Base-by-base conservation (phyloP, 257 asterid species). In the Petunia secreta region DNA sequence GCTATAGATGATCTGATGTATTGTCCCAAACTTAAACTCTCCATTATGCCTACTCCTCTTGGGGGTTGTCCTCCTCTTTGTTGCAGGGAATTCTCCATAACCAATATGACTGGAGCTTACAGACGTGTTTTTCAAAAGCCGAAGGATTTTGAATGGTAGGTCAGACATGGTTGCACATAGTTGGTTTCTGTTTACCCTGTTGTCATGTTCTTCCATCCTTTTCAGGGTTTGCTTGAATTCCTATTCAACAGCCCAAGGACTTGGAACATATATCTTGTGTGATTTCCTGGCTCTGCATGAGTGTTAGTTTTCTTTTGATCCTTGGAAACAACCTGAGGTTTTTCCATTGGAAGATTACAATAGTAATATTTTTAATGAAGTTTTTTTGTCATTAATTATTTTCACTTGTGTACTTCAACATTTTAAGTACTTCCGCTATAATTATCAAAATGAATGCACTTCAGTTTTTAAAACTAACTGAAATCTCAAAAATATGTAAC, bases 91-190 rank as follows among this genome's bases (percentile, higher is more conserved):
- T 95, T 95, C 80, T 95, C 99, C 58, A 88, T 93, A 71, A 88
- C 92, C 84, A 89, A 85, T 87, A 85, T 95, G 91, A 92, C 98
- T 15, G 99, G 99, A 66, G 96, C 92, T 80, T 95, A 93, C 68
- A 91, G 99, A 80, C 91, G 91, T 80, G 95, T 93, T 80, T 95
- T 92, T 89, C 97, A 93, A 82, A 93, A 88, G 88, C 98, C 94
- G 1, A 93, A 89, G 92, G 93, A 93, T 87, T 95, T 87, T 81
- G 87, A 92, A 81, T 95, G 98, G 98, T 95, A 88, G 67, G 88
- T 74, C 81, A 39, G 71, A 65, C 58, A 85, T 80, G 74, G 63
- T 43, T 46, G 57, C 69, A 38, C 62, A 44, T 44, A 77, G 65
- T 50, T 38, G 65, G 62, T 60, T 78, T 36, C 25, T 52, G 41